phyloP scores from a whole-genome alignment of 2,329 filamentous ascomycete species.

The Teratosphaeria gauchensis region DNA sequence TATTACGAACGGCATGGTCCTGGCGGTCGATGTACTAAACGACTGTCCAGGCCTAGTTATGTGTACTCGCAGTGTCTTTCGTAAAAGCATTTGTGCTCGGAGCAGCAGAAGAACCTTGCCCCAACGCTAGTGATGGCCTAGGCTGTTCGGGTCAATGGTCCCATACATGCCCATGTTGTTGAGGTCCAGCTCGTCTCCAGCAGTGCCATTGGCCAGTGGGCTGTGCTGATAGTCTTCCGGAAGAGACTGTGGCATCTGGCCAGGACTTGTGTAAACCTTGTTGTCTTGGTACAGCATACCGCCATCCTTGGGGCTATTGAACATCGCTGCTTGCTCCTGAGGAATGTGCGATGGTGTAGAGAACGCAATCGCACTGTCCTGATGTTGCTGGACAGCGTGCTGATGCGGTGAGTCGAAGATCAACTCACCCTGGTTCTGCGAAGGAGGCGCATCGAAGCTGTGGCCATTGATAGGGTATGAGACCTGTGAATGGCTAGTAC shows the following conservation, averaged over 20 bases:
- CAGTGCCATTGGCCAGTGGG: slow-evolving; percentile 25
- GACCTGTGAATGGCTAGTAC: slow-evolving; percentile 4
- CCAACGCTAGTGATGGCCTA: slow-evolving; percentile 17
- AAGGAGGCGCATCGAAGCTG: slow-evolving; percentile 21
- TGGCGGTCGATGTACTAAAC: not conserved
- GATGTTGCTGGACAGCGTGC: slow-evolving; percentile 19
- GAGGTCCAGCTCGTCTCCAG: slow-evolving; percentile 30
- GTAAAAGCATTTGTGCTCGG: not conserved
- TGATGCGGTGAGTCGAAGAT: slow-evolving; percentile 23
- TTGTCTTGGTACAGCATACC: slow-evolving; percentile 31
- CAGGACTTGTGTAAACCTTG: slow-evolving; percentile 32
- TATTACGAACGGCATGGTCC: not conserved
- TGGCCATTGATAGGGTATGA: slow-evolving; percentile 13
- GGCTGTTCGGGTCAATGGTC: slow-evolving; percentile 34
- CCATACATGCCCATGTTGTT: slow-evolving; percentile 38
- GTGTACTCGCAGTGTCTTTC: not conserved
- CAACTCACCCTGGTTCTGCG: slow-evolving; percentile 19
- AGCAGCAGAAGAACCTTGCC: not conserved
- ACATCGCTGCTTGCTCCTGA: slow-evolving; percentile 21
- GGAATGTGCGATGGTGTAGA: slow-evolving; percentile 24
- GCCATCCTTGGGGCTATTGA: slow-evolving; percentile 27
- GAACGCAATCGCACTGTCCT: slow-evolving; percentile 29
- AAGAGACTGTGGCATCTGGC: slow-evolving; percentile 24
- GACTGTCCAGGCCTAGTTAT: not conserved
- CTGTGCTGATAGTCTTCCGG: slow-evolving; percentile 26